Base-by-base conservation (phyloP, 768 basidiomycete species). In the Termitomyces sp. region DNA sequence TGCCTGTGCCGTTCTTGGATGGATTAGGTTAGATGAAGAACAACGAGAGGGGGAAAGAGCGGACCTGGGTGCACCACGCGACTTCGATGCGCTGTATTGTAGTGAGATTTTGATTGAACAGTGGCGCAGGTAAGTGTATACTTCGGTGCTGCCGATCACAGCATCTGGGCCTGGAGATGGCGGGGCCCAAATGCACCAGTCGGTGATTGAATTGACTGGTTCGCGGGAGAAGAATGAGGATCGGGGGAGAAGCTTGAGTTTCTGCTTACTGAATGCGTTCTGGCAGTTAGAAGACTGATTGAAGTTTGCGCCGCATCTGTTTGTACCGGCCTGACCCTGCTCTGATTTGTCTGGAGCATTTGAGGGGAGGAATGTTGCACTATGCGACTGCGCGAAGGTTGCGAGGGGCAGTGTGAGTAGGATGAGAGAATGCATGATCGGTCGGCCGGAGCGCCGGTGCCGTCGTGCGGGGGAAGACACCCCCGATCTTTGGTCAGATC, bases 231-330 rank as follows among this genome's bases (percentile, higher is more conserved):
- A 35, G 45, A 41, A 9, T 26, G 54, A 34, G 12, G 11, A 14
- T 34, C 34, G 12, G 34, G n/a, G 21, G 37, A 48, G 35, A 48
- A 56, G 38, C 26, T 5, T 3, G 34, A 3, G 28, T 28, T 7
- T 28, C 3, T 12, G 67, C 81, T 58, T 65, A 83, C 85, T 57
- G 64, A 79, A 84, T 10, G 77, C 79, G 59, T 83, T 83, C 63
- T 90, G 90, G 69, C 89, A 92, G 54, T 69, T 67, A 3, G 84
- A 85, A 4, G 70, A 74, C 67, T 83, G 84, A 65, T 74, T 80
- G 48, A 73, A 67, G 17, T 66, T 70, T 3, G 78, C 75, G 9
- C 84, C 84, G 66, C 90, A 93, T 54, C 77, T 70, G 66, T 88
- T 85, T 14, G 83, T 83, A 15, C 83, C 85, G 8, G 74, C 55